Base-by-base conservation (phyloP, 495 filamentous ascomycete genomes). In the Lepidopterella palustris region DNA sequence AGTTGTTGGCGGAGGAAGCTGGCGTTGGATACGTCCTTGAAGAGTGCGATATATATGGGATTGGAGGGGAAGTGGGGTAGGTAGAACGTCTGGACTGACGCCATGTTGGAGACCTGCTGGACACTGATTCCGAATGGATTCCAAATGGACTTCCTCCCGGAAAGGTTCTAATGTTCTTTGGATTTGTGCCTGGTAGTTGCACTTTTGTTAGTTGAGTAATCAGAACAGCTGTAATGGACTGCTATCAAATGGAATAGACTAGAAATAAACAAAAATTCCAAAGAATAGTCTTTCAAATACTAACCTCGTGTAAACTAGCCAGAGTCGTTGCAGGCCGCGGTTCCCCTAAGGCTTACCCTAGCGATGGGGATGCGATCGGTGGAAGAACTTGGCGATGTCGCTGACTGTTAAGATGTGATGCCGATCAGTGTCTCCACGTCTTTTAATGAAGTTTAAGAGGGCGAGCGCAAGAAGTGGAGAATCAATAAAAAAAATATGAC, bases 1-100 rank as follows among this genome's bases (percentile, higher is more conserved):
- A 97, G 80, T 72, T 96, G 92, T 59, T 85, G 73, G 6, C 88
- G 85, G 23, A 98, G 76, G 69, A 85, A 90, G 0, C 79, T 71
- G 6, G 87, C 79, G 71, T 97, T 97, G 61, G 80, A 69, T 35
- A 97, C 81, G 68, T 90, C 77, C 9, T 78, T 80, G 74, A 90
- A 96, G 13, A 95, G 73, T 28, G 81, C 84, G 31, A 88, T 72
- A 68, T 92, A 82, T 15, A 95, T 77, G 0, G 81, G 78, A 65
- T 90, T 75, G 4, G 78, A 72, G 4, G 77, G 86, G 21, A 90
- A 73, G 67, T 95, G 89, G 28, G 90, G 82, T 25, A 96, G 75
- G 25, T 75, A 58, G 55, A 95, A 66, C 0, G 80, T 83, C 27
- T 52, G 57, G n/a, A 64, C 58, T 1, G 24, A n/a, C 0, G 65